phyloP scores from a whole-genome alignment of 169 alveolate genomes.

The Eimeria zaria region DNA sequence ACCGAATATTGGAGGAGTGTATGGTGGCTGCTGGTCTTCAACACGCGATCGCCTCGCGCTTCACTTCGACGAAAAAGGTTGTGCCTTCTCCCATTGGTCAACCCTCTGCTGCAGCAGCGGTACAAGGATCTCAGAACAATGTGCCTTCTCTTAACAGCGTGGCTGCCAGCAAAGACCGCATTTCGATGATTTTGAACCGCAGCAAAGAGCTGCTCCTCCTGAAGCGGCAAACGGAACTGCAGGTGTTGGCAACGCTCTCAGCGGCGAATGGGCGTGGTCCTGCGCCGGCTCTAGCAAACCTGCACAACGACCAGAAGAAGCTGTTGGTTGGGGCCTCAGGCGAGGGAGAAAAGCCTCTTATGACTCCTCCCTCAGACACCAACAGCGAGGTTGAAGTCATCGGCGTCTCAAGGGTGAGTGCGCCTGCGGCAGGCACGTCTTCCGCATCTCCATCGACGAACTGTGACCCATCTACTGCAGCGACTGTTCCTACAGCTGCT shows the following conservation, averaged over 20 bases:
- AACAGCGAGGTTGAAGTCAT: conserved; percentile 80
- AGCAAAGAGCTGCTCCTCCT: conserved; percentile 71
- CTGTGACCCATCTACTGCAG: conserved; percentile 30
- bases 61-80: conserved; percentile 8
- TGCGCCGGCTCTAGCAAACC: conserved; percentile 11
- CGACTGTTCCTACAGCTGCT: conserved; percentile 63
- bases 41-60: conserved; percentile 82
- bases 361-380: conserved; percentile 63
- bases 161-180: conserved; percentile 40
- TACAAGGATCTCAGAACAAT: conserved; percentile 12
- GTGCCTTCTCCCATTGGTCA: conserved; percentile 31
- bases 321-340: conserved; percentile 33
- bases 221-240: conserved; percentile 65
- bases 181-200: conserved; percentile 61
- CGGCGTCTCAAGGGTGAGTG: conserved; percentile 27
- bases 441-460: background rate
- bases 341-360: conserved; percentile 29
- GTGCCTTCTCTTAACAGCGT: conserved; percentile 4
- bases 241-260: conserved; percentile 56
- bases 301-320: conserved; percentile 35
- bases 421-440: conserved; percentile 13
- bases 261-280: conserved; percentile 52
- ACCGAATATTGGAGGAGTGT: conserved; percentile 71
- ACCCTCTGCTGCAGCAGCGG: conserved; percentile 24
- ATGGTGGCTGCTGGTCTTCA: conserved; percentile 82